These are phyloP conservation scores for Eucalyptus decipiens DNA, from an alignment of 345 rosid species.

Conservation along the genomic window DNA sequence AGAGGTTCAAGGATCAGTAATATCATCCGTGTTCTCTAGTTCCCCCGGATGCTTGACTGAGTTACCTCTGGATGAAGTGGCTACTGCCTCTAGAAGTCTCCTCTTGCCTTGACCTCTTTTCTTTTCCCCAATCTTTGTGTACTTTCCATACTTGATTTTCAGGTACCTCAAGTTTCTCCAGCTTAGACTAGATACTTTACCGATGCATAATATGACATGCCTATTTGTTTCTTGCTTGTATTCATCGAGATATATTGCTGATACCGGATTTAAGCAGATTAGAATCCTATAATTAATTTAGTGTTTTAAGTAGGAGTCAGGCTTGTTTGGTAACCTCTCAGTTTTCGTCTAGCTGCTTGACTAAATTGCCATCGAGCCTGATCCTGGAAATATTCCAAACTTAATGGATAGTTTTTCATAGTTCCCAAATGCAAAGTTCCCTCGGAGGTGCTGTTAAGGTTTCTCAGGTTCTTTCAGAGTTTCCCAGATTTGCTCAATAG, in stretches of 20 bases:
- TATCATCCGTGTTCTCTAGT: neutral
- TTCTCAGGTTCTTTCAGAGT: neutral
- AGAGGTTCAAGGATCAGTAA: constrained; percentile 57
- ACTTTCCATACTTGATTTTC: neutral
- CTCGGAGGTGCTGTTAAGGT: neutral
- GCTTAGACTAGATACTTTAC: neutral
- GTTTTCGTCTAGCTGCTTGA: neutral
- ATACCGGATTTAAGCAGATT: neutral
- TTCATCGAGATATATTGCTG: neutral
- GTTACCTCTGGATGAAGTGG: neutral
- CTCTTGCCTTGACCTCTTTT: neutral
- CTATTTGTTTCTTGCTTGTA: neutral
- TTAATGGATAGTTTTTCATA: neutral
- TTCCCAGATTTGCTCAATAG: neutral
- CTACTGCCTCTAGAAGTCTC: neutral
- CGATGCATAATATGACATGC: neutral
- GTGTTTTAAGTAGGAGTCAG: neutral
- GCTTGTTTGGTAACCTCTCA: neutral
- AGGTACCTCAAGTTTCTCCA: neutral
- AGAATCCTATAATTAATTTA: neutral
- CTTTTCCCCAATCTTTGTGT: neutral
- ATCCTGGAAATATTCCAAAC: neutral
- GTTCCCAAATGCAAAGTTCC: neutral
- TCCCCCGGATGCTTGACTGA: neutral
- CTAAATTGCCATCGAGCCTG: neutral